These are phyloP conservation scores for Megacollybia platyphylla DNA, from an alignment of 1,284 basidiomycete species.

Conservation along the genomic window DNA sequence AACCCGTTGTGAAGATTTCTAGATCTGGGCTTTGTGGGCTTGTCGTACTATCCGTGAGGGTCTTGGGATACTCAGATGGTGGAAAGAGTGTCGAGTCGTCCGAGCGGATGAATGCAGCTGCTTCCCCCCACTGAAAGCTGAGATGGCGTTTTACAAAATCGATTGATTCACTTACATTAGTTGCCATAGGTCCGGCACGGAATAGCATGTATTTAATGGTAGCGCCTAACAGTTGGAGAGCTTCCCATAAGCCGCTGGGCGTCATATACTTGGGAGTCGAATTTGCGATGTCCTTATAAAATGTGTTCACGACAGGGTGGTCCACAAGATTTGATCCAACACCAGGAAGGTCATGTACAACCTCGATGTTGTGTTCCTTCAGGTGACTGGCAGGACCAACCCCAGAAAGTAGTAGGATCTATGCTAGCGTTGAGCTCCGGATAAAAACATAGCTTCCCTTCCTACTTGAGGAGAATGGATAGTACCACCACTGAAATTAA, in stretches of 20 bases:
- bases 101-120: conserved; percentile 42
- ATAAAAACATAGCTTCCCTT: neutral
- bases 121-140: conserved; percentile 36
- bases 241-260: conserved; percentile 21
- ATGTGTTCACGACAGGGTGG: conserved; percentile 35
- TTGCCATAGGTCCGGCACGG: conserved; percentile 32
- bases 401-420: conserved; percentile 65
- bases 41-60: conserved; percentile 39
- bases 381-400: conserved; percentile 48
- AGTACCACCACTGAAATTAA: conserved; percentile 37
- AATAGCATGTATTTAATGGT: conserved; percentile 27
- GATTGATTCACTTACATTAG: conserved; percentile 30
- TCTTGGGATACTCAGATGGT: conserved; percentile 19
- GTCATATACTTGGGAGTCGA: conserved; percentile 24
- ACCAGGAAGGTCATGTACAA: conserved; percentile 40
- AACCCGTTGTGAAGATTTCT: conserved; percentile 40
- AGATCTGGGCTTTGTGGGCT: conserved; percentile 45
- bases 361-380: conserved; percentile 29
- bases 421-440: neutral
- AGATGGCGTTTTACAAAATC: neutral
- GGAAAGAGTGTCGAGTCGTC: conserved; percentile 42
- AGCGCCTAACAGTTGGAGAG: conserved; percentile 19
- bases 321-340: conserved; percentile 52
- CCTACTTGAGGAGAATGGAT: conserved; percentile 49
- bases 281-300: conserved; percentile 37